phyloP scores from a whole-genome alignment of 371 early-diverging fungal genomes.

The Phascolomyces articulosus region DNA sequence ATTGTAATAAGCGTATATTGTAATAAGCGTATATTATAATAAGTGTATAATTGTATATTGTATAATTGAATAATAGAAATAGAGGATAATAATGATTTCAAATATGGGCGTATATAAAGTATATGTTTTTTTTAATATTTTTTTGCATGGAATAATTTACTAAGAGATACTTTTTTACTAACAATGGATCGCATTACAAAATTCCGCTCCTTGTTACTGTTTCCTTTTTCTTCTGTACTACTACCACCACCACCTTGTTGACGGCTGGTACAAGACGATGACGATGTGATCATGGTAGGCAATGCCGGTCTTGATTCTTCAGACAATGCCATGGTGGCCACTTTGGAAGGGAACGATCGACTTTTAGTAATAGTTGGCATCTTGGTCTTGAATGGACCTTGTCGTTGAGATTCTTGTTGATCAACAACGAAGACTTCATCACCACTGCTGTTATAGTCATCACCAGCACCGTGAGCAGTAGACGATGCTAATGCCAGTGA shows the following conservation, averaged over 20 bases:
- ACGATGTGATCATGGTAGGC: neutral
- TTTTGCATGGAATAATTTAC: constrained; percentile 40
- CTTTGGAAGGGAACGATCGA: constrained; percentile 39
- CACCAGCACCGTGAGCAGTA: neutral
- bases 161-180: constrained; percentile 43
- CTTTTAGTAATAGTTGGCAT: constrained; percentile 32
- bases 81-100: too few relatives aligned
- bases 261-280: neutral
- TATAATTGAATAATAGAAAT: too few relatives aligned
- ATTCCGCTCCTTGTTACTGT: constrained; percentile 22
- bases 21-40: too few relatives aligned
- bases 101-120: too few relatives aligned
- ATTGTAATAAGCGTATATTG: too few relatives aligned
- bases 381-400: constrained; percentile 5
- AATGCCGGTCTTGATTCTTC: constrained; percentile 4
- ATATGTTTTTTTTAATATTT: constrained; percentile 19
- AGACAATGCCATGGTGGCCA: constrained; percentile 7
- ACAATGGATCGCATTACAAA: constrained; percentile 44
- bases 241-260: neutral
- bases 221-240: neutral
- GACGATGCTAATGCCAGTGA: neutral
- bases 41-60: too few relatives aligned
- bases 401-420: too few relatives aligned
- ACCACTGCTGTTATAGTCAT: constrained; percentile 9
- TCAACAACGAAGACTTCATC: too few relatives aligned